phyloP scores from a whole-genome alignment of 148 eudicot species.

The Nepenthes mirabilis region DNA sequence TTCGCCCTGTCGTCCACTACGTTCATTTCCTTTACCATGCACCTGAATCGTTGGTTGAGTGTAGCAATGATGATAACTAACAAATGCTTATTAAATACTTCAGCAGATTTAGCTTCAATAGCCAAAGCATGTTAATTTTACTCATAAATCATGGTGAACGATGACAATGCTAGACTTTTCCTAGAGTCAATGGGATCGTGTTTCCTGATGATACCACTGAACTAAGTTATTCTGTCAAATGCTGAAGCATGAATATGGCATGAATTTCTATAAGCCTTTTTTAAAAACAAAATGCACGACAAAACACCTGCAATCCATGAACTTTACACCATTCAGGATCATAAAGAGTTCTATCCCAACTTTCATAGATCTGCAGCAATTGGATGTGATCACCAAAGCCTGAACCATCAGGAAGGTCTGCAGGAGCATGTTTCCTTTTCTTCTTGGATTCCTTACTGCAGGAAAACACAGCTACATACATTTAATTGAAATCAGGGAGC shows the following conservation, averaged over 20 bases:
- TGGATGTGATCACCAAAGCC: slow-evolving; percentile 96
- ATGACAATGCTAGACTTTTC: too few relatives aligned
- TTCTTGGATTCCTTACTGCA: slow-evolving; percentile 58
- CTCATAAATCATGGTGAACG: too few relatives aligned
- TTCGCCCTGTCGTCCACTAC: too few relatives aligned
- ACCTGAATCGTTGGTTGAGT: too few relatives aligned
- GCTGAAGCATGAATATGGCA: background rate
- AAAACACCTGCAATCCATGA: slow-evolving; percentile 65
- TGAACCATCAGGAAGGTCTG: slow-evolving; percentile 78
- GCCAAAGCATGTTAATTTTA: too few relatives aligned
- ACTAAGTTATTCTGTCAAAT: background rate
- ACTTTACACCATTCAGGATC: slow-evolving; percentile 79
- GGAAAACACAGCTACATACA: slow-evolving; percentile 1
- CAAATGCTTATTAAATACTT: background rate
- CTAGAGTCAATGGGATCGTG: too few relatives aligned
- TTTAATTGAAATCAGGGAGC: slow-evolving; percentile 1
- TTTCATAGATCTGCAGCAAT: slow-evolving; percentile 75
- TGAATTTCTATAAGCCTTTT: background rate
- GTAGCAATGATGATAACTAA: background rate
- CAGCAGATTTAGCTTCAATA: background rate
- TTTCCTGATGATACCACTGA: background rate
- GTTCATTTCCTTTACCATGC: too few relatives aligned
- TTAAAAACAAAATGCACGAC: background rate
- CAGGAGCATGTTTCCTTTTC: slow-evolving; percentile 72
- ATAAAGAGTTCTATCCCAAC: slow-evolving; percentile 67